Base-by-base conservation (phyloP, 345 rosid genomes). In the Boechera retrofracta region DNA sequence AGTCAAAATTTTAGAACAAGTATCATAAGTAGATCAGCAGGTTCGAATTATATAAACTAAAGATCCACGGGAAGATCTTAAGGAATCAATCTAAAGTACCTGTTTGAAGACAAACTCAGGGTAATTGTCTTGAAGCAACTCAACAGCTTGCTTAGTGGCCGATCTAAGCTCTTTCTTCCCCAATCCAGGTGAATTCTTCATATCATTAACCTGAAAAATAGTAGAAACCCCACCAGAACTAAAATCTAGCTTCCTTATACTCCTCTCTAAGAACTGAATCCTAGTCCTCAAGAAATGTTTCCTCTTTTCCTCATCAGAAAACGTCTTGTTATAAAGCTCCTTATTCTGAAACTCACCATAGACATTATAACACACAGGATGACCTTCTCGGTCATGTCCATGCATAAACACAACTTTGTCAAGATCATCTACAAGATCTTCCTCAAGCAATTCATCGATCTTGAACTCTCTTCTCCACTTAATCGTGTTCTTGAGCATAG, bases 61-160 rank as follows among this genome's bases (percentile, higher is more conserved):
- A 39, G 24, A 66, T 28, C 3, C 9, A 26, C 5, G 0, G 4
- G 3, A 1, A 24, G 60, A 52, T 36, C 15, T 28, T 35, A 24
- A 24, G 18, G 11, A 8, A 42, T 38, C 24, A 45, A 29, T 24
- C 1, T 18, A 28, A 55, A 7, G 52, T 57, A 94, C 97, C 92
- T 94, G 97, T 73, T 85, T 94, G 64, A 95, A 89, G 3, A 92
- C 98, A 71, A 94, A 94, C 81, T 92, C 98, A 6, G 97, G 98
- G 71, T 91, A 94, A 76, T 94, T 94, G 69, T 94, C 98, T 69
- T 94, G 98, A 75, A 94, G 92, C 77, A 91, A 69, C 15, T 87
- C 88, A 3, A 94, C 87, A 13, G 97, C 96, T 77, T 90, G 94
- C 39, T 82, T 88, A 41, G 97, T 92, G 0, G 97, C 97, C 24